Conservation (phyloP, 495 filamentous ascomycete species). For the Hypoxylon subgilvum region DNA sequence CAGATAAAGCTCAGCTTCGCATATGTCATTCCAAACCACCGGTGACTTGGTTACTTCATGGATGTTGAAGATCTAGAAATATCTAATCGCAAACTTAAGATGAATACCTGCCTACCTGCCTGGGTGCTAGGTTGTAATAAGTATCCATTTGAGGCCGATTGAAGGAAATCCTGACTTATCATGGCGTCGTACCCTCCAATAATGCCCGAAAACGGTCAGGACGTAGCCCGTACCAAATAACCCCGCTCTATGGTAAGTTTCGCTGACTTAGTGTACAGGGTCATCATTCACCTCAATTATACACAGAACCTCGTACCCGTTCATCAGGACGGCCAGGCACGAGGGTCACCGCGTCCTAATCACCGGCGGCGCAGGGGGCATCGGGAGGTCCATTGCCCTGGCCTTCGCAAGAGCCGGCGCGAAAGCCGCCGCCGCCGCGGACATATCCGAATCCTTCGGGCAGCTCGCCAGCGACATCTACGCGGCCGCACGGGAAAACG, state of each 20-base stretch:
- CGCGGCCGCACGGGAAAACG: conserved; percentile 30
- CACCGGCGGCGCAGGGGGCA: conserved; percentile 57
- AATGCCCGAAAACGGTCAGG: conserved; percentile 11
- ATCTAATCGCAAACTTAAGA: too few relatives aligned
- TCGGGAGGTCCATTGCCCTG: conserved; percentile 53
- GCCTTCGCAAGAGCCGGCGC: conserved; percentile 46
- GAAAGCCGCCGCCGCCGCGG: conserved; percentile 40
- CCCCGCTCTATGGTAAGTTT: neutral
- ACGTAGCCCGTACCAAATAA: neutral
- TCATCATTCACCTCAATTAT: conserved; percentile 19
- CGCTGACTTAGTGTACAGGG: conserved; percentile 5
- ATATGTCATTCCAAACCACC: too few relatives aligned
- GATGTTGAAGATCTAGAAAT: too few relatives aligned
- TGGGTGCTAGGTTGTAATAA: too few relatives aligned
- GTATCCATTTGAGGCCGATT: neutral
- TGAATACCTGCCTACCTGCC: too few relatives aligned
- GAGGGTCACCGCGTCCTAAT: conserved; percentile 53
- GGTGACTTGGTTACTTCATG: too few relatives aligned
- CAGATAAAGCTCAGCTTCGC: too few relatives aligned
- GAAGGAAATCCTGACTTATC: neutral
- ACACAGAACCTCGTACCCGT: conserved; percentile 49
- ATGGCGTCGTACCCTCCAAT: conserved; percentile 21
- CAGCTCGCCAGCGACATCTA: conserved; percentile 34
- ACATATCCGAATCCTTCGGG: conserved; percentile 39
- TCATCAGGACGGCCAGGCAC: conserved; percentile 36